These are phyloP conservation scores for Phytophthora pistaciae DNA, from an alignment of 352 stramenopile genomes.

Conservation along the genomic window DNA sequence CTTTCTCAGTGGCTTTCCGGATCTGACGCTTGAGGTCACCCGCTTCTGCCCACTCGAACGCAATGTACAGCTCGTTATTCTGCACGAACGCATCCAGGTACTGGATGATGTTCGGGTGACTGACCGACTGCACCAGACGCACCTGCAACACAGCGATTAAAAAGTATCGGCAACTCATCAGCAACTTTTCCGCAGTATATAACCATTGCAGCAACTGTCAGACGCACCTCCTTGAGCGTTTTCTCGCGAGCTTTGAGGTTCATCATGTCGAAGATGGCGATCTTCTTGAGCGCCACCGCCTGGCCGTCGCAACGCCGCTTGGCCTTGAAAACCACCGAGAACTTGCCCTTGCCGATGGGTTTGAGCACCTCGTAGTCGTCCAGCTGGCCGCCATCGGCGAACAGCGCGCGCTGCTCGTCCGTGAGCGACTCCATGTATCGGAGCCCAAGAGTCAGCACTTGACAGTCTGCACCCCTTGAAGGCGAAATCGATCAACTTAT, in stretches of 20 bases:
- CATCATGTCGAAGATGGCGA: constrained; percentile 93
- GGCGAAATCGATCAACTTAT: constrained; percentile 5
- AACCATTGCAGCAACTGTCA: constrained; percentile 3
- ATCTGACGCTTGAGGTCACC: constrained; percentile 95
- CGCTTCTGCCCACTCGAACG: constrained; percentile 95
- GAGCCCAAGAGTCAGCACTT: constrained; percentile 28
- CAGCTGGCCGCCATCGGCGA: constrained; percentile 60
- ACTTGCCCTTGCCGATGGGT: constrained; percentile 94
- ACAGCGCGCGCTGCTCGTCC: constrained; percentile 75
- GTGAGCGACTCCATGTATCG: constrained; percentile 79
- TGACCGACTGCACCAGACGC: constrained; percentile 88
- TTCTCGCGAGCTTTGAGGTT: constrained; percentile 92
- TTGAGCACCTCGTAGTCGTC: constrained; percentile 88
- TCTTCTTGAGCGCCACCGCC: constrained; percentile 94
- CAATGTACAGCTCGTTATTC: constrained; percentile 93
- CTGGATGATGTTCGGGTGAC: constrained; percentile 93
- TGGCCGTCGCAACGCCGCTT: constrained; percentile 69
- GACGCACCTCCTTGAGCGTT: constrained; percentile 84
- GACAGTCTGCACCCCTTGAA: constrained; percentile 26
- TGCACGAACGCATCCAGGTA: constrained; percentile 94
- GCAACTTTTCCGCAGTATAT: neutral
- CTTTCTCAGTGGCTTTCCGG: constrained; percentile 89
- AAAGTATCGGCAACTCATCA: neutral
- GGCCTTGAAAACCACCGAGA: constrained; percentile 93
- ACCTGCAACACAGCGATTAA: constrained; percentile 46